Evolutionary conservation across 2,329 filamentous ascomycete genomes (phyloP).

Genomic region (Aspergillus piperis): DNA sequence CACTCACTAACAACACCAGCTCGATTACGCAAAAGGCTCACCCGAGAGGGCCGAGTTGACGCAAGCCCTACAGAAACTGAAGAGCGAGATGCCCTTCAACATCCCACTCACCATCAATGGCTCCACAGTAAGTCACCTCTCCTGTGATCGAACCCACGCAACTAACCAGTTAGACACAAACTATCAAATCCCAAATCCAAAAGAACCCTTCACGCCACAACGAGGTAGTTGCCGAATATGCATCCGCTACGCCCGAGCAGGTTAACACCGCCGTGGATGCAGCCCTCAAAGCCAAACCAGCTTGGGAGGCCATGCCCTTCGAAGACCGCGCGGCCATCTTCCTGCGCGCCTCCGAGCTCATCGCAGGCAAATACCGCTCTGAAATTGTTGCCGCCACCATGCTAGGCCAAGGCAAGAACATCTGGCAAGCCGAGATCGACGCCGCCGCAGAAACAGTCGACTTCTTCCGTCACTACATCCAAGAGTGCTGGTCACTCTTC

Average conservation of each 20-base stretch:
- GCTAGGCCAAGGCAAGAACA: constrained; percentile 95
- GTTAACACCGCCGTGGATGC: constrained; percentile 78
- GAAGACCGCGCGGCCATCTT: constrained; percentile 89
- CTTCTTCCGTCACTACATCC: constrained; percentile 86
- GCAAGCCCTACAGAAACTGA: constrained; percentile 32
- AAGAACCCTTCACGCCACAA: constrained; percentile 54
- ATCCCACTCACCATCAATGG: constrained; percentile 31
- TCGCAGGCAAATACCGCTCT: constrained; percentile 88
- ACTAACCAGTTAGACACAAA: constrained; percentile 16
- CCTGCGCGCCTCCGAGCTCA: constrained; percentile 89
- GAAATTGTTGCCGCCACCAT: constrained; percentile 95
- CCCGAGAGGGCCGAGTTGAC: constrained; percentile 37
- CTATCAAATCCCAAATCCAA: constrained; percentile 20
- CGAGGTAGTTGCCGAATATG: constrained; percentile 28
- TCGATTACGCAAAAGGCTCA: constrained; percentile 31
- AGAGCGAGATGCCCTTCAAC: constrained; percentile 35
- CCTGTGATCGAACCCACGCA: too few species aligned
- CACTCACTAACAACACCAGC: constrained; percentile 9
- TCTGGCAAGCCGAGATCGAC: constrained; percentile 98
- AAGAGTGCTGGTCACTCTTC: constrained; percentile 89
- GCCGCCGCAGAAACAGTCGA: constrained; percentile 87
- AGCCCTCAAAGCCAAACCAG: constrained; percentile 78
- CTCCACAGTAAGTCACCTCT: constrained; percentile 1
- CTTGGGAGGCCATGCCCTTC: constrained; percentile 85
- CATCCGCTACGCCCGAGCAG: constrained; percentile 67